Evolutionary conservation across 1,139 yeast species (phyloP).

Genomic region (Debaryomycetaceae sp.): DNA sequence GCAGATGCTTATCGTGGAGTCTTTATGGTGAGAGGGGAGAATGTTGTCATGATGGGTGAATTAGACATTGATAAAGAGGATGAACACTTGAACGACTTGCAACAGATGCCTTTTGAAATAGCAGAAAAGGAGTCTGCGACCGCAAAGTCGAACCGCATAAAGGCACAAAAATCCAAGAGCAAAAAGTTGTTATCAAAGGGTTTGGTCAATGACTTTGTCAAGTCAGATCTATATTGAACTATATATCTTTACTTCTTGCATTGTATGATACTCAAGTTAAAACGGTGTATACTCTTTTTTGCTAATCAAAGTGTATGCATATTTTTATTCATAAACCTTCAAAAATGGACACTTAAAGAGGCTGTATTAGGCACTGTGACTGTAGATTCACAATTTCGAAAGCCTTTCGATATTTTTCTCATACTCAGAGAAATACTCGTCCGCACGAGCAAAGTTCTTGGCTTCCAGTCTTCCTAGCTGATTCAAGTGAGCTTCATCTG

Average conservation of each 20-base stretch:
- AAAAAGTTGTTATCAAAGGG: slow-evolving; percentile 52
- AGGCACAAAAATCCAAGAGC: slow-evolving; percentile 44
- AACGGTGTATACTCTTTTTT: neutral
- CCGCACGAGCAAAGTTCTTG: slow-evolving; percentile 29
- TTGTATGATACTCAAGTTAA: slow-evolving; percentile 3
- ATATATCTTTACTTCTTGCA: slow-evolving; percentile 7
- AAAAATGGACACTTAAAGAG: neutral
- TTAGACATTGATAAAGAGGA: slow-evolving; percentile 88
- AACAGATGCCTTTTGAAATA: slow-evolving; percentile 57
- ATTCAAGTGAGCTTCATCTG: slow-evolving; percentile 67
- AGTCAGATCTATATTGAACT: slow-evolving; percentile 47
- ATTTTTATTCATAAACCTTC: neutral
- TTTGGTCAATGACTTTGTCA: slow-evolving; percentile 54
- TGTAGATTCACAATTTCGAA: slow-evolving; percentile 20
- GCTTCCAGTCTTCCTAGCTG: slow-evolving; percentile 54
- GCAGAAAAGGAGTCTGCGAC: slow-evolving; percentile 50
- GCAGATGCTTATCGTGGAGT: slow-evolving; percentile 80
- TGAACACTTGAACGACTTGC: slow-evolving; percentile 54
- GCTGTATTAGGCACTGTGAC: neutral
- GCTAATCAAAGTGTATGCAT: neutral
- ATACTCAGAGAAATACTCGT: slow-evolving; percentile 27
- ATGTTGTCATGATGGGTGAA: slow-evolving; percentile 94
- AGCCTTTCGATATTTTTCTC: slow-evolving; percentile 20
- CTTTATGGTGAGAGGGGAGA: slow-evolving; percentile 92
- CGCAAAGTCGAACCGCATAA: slow-evolving; percentile 35